A percentile compares a stretch with the other conserved stretches of the same genome.
phyloP scores from a whole-genome alignment of 108 stramenopile species.

The Pseudonitzschia multistriata region DNA sequence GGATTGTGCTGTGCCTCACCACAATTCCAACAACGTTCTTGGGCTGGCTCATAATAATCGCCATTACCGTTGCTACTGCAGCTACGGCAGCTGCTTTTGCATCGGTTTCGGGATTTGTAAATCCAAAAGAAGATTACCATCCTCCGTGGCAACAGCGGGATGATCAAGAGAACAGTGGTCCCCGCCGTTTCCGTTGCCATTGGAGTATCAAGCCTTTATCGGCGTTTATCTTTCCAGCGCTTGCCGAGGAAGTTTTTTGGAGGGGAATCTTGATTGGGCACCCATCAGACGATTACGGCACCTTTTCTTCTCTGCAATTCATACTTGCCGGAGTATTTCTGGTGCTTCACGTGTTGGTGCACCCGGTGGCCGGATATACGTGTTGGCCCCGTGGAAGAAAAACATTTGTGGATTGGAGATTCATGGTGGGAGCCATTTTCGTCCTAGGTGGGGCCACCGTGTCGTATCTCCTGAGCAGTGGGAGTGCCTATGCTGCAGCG shows the following conservation, averaged over 20 bases:
- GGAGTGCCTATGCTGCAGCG: conserved; percentile 41
- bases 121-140: conserved; percentile 21
- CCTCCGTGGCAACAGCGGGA: conserved; percentile 12
- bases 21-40: conserved; percentile 16
- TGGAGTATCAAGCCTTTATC: conserved; percentile 19
- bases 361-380: conserved; percentile 30
- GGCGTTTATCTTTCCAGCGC: conserved; percentile 33
- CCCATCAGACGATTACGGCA: neutral
- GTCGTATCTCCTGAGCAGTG: conserved; percentile 33
- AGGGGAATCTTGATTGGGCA: conserved; percentile 27
- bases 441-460: conserved; percentile 35
- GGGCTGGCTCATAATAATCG: conserved; percentile 16
- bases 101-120: conserved; percentile 26
- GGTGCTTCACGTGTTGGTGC: conserved; percentile 24
- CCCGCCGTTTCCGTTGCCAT: neutral
- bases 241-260: conserved; percentile 40
- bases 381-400: conserved; percentile 32
- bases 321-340: conserved; percentile 7
- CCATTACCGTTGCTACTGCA: conserved; percentile 25
- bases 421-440: conserved; percentile 31
- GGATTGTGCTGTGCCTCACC: conserved; percentile 22
- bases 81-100: conserved; percentile 21
- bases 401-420: conserved; percentile 24
- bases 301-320: neutral
- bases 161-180: neutral